Evolutionary conservation across 2,329 filamentous ascomycete species (phyloP).

Genomic region (Colletotrichum nymphaeae): DNA sequence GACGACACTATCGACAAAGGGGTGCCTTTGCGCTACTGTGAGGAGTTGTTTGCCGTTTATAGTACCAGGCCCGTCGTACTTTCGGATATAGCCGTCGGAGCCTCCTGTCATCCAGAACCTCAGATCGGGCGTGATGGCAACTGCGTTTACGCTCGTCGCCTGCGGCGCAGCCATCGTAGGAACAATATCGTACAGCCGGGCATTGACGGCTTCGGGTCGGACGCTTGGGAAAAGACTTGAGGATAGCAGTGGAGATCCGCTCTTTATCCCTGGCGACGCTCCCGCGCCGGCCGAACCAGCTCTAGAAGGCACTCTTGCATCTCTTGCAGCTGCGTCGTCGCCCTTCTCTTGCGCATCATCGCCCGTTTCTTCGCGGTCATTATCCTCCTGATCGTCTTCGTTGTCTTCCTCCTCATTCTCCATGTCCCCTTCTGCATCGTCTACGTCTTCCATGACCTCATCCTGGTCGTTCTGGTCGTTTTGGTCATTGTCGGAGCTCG

Average conservation of each 20-base stretch:
- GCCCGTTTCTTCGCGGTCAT: conserved; percentile 49
- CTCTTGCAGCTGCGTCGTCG: conserved; percentile 55
- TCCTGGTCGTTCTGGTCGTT: conserved; percentile 64
- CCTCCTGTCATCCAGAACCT: conserved; percentile 95
- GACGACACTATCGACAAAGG: conserved; percentile 96
- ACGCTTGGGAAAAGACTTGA: conserved; percentile 53
- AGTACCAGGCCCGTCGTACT: conserved; percentile 95
- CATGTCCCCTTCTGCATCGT: conserved; percentile 49
- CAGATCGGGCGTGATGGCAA: conserved; percentile 92
- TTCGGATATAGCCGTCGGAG: conserved; percentile 93
- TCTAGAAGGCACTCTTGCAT: conserved; percentile 36
- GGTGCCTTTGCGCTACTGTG: conserved; percentile 94
- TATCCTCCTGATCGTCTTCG: conserved; percentile 48
- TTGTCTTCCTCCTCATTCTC: conserved; percentile 48
- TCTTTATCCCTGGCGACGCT: conserved; percentile 27
- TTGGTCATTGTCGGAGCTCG: conserved; percentile 58
- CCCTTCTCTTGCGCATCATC: conserved; percentile 43
- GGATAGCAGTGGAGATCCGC: conserved; percentile 20
- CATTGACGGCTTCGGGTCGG: conserved; percentile 82
- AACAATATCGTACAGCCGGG: conserved; percentile 90
- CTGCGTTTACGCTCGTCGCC: conserved; percentile 93
- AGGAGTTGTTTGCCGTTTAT: conserved; percentile 94
- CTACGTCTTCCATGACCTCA: conserved; percentile 66
- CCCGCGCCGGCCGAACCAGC: conserved; percentile 40
- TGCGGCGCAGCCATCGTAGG: conserved; percentile 97